Evolutionary conservation across 805 yeast genomes (phyloP).

Genomic region (Starmera pachycereana): DNA sequence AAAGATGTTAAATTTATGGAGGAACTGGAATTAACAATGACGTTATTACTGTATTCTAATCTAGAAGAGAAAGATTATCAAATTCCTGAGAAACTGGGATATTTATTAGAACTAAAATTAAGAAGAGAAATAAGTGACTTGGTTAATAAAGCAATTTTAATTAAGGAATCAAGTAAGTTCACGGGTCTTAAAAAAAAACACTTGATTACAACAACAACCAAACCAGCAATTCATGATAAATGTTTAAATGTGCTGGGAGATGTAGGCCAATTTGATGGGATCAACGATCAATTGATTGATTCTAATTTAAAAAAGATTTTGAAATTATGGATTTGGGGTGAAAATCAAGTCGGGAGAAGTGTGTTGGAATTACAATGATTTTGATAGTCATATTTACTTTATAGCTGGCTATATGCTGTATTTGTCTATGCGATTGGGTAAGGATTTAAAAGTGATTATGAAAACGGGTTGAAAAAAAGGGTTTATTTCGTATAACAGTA

Average conservation of each 20-base stretch:
- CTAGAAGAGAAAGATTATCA: constrained; percentile 12
- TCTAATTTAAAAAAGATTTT: constrained; percentile 40
- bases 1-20: constrained; percentile 48
- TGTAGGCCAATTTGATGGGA: constrained; percentile 2
- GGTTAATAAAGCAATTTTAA: constrained; percentile 57
- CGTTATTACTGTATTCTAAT: constrained; percentile 48
- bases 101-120: constrained; percentile 47
- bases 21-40: constrained; percentile 78
- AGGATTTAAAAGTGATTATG: too few species aligned
- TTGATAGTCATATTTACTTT: too few species aligned
- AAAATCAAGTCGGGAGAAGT: constrained; percentile 32
- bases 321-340: constrained; percentile 58
- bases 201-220: background rate
- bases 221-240: too few species aligned
- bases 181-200: background rate
- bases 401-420: too few species aligned
- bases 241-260: background rate
- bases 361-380: background rate
- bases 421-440: too few species aligned
- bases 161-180: background rate
- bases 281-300: constrained; percentile 8
- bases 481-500: too few species aligned
- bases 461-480: too few species aligned
- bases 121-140: constrained; percentile 57
- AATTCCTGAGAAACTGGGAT: constrained; percentile 44